Percentiles rank a stretch among this genome's conserved stretches.
phyloP scores from a whole-genome alignment of 345 rosid genomes.

The Heritiera fomes region DNA sequence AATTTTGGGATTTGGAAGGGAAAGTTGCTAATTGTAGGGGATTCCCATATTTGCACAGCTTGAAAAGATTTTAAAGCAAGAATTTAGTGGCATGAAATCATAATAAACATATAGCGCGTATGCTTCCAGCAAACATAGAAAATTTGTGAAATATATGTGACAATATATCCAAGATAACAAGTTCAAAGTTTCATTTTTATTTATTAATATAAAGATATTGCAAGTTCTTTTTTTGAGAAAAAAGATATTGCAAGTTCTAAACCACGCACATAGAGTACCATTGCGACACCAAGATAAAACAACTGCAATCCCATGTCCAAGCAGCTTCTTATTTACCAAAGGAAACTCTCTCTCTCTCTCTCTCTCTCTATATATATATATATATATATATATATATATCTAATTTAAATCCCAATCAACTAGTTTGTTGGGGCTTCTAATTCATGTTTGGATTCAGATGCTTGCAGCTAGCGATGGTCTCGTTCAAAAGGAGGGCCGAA shows the following conservation, averaged over 20 bases:
- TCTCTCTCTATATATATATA: too few species aligned
- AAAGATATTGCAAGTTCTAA: too few species aligned
- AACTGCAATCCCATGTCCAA: slow-evolving; percentile 1
- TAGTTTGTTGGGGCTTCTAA: not conserved
- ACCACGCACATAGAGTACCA: not conserved
- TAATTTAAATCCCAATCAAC: not conserved
- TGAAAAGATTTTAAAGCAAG: not conserved
- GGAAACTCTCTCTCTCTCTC: not conserved
- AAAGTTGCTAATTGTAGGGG: not conserved
- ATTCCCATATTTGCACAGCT: not conserved
- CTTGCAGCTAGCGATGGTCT: not conserved
- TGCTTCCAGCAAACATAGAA: not conserved
- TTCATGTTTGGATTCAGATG: not conserved
- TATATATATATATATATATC: not conserved
- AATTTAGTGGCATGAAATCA: too few species aligned
- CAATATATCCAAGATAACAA: not conserved
- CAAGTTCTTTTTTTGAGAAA: too few species aligned
- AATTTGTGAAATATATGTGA: not conserved
- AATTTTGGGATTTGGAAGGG: not conserved
- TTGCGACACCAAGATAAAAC: not conserved
- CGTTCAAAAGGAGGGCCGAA: not conserved
- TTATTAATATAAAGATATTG: not conserved
- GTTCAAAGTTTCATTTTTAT: not conserved
- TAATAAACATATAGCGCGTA: too few species aligned
- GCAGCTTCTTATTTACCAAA: slow-evolving; percentile 4